Evolutionary conservation across 2,329 filamentous ascomycete species (phyloP).

Genomic region (Blumeriella jaapii): DNA sequence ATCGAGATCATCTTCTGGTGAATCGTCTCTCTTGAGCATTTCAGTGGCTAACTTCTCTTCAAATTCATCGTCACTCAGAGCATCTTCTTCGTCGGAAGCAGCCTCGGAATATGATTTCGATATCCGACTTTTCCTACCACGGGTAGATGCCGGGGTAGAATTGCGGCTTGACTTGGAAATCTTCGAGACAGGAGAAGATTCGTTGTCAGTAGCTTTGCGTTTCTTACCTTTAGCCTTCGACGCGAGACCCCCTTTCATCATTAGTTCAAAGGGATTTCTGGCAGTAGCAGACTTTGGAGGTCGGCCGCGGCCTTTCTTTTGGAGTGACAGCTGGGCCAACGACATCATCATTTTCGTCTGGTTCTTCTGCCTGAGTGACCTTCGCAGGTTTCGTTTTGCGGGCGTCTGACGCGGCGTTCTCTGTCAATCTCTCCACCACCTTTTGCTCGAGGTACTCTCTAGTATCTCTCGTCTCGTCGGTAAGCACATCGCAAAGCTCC

Average conservation of each 20-base stretch:
- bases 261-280: constrained; percentile 36
- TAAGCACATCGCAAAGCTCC: constrained; percentile 66
- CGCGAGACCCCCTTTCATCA: constrained; percentile 27
- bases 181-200: constrained; percentile 43
- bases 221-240: constrained; percentile 37
- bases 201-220: constrained; percentile 38
- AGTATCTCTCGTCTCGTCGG: constrained; percentile 44
- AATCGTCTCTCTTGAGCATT: constrained; percentile 33
- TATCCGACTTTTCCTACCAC: constrained; percentile 32
- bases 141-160: constrained; percentile 55
- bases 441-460: constrained; percentile 76
- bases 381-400: constrained; percentile 9
- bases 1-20: constrained; percentile 32
- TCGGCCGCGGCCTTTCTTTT: constrained; percentile 15
- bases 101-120: constrained; percentile 39
- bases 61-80: constrained; percentile 72
- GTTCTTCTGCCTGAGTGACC: constrained; percentile 13
- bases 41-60: constrained; percentile 65
- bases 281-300: constrained; percentile 11
- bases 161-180: constrained; percentile 63
- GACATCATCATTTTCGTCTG: constrained; percentile 24
- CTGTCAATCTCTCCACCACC: constrained; percentile 52
- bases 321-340: constrained; percentile 15
- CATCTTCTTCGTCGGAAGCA: constrained; percentile 47
- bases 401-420: constrained; percentile 32